These are phyloP conservation scores for Osmozyma mogii DNA, from an alignment of 805 yeast genomes.

Conservation along the genomic window DNA sequence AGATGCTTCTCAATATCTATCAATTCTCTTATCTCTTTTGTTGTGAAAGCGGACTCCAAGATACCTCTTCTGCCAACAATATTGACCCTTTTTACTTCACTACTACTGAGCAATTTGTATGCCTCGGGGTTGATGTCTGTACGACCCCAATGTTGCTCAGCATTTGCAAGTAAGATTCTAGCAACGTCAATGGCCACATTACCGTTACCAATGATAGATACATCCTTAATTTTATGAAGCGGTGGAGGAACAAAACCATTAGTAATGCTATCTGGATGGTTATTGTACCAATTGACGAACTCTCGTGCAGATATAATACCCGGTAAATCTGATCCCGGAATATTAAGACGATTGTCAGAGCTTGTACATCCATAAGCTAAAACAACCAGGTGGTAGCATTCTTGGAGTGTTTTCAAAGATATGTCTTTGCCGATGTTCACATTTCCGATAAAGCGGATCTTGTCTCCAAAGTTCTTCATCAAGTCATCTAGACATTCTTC, in stretches of 20 bases:
- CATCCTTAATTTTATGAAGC: constrained; percentile 53
- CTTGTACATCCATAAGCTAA: constrained; percentile 75
- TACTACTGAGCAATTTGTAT: constrained; percentile 38
- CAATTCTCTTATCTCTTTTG: constrained; percentile 84
- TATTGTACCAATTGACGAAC: constrained; percentile 96
- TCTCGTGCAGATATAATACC: constrained; percentile 77
- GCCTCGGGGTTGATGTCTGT: constrained; percentile 75
- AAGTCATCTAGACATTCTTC: constrained; percentile 61
- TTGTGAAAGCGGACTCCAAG: constrained; percentile 80
- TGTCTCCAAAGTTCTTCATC: constrained; percentile 19
- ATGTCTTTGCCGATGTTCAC: constrained; percentile 60
- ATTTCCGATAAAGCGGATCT: constrained; percentile 58
- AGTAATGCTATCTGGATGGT: constrained; percentile 53
- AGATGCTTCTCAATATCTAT: constrained; percentile 49
- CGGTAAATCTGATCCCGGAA: constrained; percentile 52
- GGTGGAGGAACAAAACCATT: constrained; percentile 36
- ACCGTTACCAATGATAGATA: constrained; percentile 90
- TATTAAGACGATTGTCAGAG: constrained; percentile 43
- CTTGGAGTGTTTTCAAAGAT: constrained; percentile 38
- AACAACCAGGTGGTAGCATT: constrained; percentile 64
- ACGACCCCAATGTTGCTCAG: constrained; percentile 44
- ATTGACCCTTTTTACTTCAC: constrained; percentile 55
- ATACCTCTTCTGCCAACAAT: constrained; percentile 85
- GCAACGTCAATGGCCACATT: constrained; percentile 93
- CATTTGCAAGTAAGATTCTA: constrained; percentile 58